Evolutionary conservation across 768 basidiomycete species (phyloP).

Genomic region (Kwoniella shandongensis): DNA sequence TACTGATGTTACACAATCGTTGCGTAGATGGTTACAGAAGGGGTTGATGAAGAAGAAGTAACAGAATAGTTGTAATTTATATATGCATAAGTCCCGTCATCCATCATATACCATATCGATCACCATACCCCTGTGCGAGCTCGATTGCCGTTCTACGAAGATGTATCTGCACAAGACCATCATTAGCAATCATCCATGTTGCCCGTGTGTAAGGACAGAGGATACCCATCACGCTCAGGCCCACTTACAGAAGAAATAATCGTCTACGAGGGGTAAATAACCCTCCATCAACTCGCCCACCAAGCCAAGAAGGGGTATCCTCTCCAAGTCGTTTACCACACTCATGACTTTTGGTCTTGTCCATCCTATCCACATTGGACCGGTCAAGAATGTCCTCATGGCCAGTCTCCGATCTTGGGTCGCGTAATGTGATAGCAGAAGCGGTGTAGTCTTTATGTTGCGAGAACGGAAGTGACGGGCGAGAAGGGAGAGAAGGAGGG

Average conservation of each 20-base stretch:
- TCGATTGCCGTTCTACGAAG: constrained; percentile 8
- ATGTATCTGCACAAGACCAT: constrained; percentile 5
- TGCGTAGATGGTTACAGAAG: constrained; percentile 42
- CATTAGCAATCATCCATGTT: background rate
- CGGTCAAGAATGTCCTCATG: constrained; percentile 76
- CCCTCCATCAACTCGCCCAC: constrained; percentile 46
- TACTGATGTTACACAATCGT: background rate
- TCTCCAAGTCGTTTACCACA: constrained; percentile 30
- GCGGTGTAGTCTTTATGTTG: constrained; percentile 65
- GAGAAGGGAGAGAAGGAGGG: constrained; percentile 68
- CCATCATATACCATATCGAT: background rate
- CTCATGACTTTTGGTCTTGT: constrained; percentile 46
- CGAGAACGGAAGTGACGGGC: constrained; percentile 74
- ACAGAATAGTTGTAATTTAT: background rate
- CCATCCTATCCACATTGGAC: constrained; percentile 68
- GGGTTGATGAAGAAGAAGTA: constrained; percentile 44
- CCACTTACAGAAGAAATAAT: constrained; percentile 53
- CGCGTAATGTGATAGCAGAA: constrained; percentile 64
- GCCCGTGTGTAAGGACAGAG: too few species aligned
- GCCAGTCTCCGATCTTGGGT: constrained; percentile 75
- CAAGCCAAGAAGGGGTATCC: constrained; percentile 42
- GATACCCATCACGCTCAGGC: too few species aligned
- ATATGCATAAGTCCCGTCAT: constrained; percentile 7
- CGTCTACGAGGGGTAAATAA: constrained; percentile 50
- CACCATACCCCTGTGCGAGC: too few species aligned